Evolutionary conservation across 768 basidiomycete genomes (phyloP).

Genomic region (Cystoderma amianthinum): DNA sequence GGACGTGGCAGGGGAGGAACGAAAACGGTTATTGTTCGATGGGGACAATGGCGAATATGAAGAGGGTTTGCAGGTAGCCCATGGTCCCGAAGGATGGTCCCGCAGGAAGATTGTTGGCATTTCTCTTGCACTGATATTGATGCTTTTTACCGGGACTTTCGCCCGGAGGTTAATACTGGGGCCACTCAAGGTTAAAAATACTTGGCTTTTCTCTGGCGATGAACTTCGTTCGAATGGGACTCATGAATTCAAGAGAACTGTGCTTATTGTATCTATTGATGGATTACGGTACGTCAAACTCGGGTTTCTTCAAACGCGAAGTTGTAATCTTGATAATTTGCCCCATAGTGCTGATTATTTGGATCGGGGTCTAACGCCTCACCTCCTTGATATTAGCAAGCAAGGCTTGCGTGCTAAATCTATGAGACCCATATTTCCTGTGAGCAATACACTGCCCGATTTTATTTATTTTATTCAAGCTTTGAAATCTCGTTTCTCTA

Average conservation of each 20-base stretch:
- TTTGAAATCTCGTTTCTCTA: conserved; percentile 16
- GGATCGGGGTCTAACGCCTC: conserved; percentile 79
- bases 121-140: conserved; percentile 29
- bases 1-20: conserved; percentile 18
- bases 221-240: conserved; percentile 71
- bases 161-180: conserved; percentile 27
- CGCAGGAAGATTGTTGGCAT: conserved; percentile 27
- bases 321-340: conserved; percentile 5
- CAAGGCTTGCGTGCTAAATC: conserved; percentile 84
- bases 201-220: conserved; percentile 27
- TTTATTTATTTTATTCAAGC: background rate
- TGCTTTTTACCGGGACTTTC: conserved; percentile 36
- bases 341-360: conserved; percentile 72
- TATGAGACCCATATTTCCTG: conserved; percentile 85
- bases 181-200: conserved; percentile 9
- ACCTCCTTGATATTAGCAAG: conserved; percentile 73
- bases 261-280: conserved; percentile 82
- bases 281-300: conserved; percentile 54
- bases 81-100: conserved; percentile 24
- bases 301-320: background rate
- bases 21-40: conserved; percentile 29
- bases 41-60: conserved; percentile 6
- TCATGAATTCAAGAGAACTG: conserved; percentile 73
- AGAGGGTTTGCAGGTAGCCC: conserved; percentile 23
- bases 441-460: conserved; percentile 17